phyloP scores from a whole-genome alignment of 768 basidiomycete species.

The Coprinellus micaceus region DNA sequence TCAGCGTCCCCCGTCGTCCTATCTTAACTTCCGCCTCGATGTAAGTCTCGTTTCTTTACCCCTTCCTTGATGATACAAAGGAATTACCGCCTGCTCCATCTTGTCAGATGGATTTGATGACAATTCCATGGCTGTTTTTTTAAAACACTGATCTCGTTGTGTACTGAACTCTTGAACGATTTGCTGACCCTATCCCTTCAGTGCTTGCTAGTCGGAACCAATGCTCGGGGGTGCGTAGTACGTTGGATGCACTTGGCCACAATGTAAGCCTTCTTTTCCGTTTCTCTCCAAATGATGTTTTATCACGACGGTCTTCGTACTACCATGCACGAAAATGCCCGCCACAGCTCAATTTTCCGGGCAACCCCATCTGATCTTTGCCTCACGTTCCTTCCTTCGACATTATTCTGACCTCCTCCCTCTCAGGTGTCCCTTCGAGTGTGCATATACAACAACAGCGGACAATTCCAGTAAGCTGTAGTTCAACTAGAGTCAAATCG shows the following conservation, averaged over 20 bases:
- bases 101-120: constrained; percentile 55
- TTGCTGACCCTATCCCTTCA: constrained; percentile 4
- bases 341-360: constrained; percentile 86
- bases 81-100: constrained; percentile 83
- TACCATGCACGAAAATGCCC: constrained; percentile 81
- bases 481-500: too few species aligned
- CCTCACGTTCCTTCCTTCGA: constrained; percentile 5
- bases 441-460: not conserved
- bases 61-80: constrained; percentile 57
- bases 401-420: constrained; percentile 14
- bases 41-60: constrained; percentile 32
- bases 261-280: not conserved
- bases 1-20: too few species aligned
- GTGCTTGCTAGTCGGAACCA: not conserved
- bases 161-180: not conserved
- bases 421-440: not conserved
- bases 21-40: too few species aligned
- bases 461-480: too few species aligned
- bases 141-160: constrained; percentile 48
- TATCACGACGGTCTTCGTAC: constrained; percentile 95
- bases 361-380: constrained; percentile 70
- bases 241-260: too few species aligned
- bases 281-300: constrained; percentile 57
- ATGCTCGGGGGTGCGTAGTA: too few species aligned
- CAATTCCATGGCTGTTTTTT: constrained; percentile 80